Evolutionary conservation across 441 rosid species (phyloP).

Genomic region (Syzygium malaccense): DNA sequence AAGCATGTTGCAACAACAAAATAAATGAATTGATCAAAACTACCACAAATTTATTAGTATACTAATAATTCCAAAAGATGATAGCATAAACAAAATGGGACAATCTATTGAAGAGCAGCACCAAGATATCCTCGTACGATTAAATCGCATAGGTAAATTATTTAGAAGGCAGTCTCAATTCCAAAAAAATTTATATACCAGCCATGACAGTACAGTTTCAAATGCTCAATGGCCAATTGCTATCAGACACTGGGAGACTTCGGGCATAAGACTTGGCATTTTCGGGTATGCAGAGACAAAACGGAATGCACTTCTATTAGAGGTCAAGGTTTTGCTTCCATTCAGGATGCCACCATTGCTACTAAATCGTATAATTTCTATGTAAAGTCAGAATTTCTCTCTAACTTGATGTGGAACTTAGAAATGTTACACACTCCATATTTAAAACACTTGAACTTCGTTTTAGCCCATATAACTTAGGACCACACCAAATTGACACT

Average conservation of each 20-base stretch:
- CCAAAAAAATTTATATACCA: constrained; percentile 40
- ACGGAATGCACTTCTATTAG: constrained; percentile 93
- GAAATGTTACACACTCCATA: too few relatives aligned
- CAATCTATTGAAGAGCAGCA: too few relatives aligned
- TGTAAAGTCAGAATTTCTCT: too few relatives aligned
- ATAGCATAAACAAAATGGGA: too few relatives aligned
- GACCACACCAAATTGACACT: too few relatives aligned
- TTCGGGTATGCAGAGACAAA: constrained; percentile 16
- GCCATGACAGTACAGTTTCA: constrained; percentile 35
- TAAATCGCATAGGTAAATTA: not conserved
- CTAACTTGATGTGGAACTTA: too few relatives aligned
- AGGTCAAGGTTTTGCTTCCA: constrained; percentile 51
- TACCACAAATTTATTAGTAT: too few relatives aligned
- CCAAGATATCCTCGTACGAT: not conserved
- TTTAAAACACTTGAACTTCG: too few relatives aligned
- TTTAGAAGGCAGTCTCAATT: not conserved
- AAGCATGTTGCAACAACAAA: too few relatives aligned
- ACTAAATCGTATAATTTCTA: constrained; percentile 83
- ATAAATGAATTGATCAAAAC: too few relatives aligned
- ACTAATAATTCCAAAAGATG: too few relatives aligned
- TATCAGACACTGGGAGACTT: constrained; percentile 82
- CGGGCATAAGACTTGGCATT: constrained; percentile 83
- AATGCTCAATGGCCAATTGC: constrained; percentile 35
- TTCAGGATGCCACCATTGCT: constrained; percentile 97
- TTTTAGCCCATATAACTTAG: too few relatives aligned